Percentiles rank a stretch among this genome's conserved stretches.
Evolutionary conservation across 345 rosid species (phyloP).

Genomic region (Boechera stricta): DNA sequence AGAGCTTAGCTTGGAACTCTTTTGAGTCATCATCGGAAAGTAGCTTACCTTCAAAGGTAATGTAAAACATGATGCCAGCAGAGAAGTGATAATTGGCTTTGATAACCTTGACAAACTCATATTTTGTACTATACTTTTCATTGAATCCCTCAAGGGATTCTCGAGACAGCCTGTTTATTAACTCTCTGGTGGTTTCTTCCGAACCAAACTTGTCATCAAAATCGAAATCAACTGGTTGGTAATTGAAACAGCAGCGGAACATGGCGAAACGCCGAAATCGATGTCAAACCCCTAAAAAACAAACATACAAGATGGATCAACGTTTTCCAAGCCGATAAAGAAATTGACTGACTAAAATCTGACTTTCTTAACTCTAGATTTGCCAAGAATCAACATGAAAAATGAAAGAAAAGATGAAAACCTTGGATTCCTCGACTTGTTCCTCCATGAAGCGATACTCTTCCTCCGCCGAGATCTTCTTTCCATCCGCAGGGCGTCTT

Average conservation of each 20-base stretch:
- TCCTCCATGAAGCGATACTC: background rate
- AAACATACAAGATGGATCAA: too few species aligned
- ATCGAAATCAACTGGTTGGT: conserved; percentile 8
- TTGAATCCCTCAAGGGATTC: background rate
- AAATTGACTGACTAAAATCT: background rate
- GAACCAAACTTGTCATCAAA: background rate
- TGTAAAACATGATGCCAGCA: background rate
- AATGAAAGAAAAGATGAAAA: background rate
- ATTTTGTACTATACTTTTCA: too few species aligned
- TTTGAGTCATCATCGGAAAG: background rate
- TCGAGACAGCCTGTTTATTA: background rate
- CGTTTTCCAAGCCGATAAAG: background rate
- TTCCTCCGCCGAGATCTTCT: background rate
- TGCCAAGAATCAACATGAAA: background rate
- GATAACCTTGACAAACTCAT: background rate
- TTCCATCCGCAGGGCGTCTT: conserved; percentile 3
- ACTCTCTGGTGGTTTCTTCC: background rate
- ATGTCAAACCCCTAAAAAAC: conserved; percentile 1
- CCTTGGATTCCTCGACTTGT: background rate
- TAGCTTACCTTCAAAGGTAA: background rate
- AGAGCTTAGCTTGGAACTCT: background rate
- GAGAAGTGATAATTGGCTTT: background rate
- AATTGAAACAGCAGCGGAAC: conserved; percentile 22
- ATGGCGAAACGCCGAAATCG: background rate
- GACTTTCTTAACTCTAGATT: background rate